Evolutionary conservation across 352 stramenopile species (phyloP), one percentile per base, ranked within the genome.

Genomic region (Phytopythium cucurbitacearum): DNA sequence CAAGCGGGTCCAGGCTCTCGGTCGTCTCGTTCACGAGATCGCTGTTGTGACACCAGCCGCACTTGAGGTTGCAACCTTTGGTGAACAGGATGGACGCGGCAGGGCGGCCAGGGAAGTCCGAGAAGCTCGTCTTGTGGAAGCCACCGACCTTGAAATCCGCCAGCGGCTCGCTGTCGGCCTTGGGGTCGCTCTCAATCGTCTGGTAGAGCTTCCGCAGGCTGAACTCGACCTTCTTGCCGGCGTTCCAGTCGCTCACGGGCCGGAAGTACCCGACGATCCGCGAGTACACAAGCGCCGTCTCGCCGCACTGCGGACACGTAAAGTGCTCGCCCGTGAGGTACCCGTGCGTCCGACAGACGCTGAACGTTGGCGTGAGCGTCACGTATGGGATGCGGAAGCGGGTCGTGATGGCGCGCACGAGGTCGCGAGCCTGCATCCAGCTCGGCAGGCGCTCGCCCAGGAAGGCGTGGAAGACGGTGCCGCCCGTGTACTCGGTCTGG

Each of bases 191-290:
- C 42, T 64, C 48, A 34, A 69, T 69, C 35, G 57, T 48, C 28
- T 57, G 58, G 61, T 69, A 69, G 38, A 69, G 64, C 39, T 69
- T 65, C 21, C 61, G 61, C 61, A 65, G 61, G 53, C 61, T 69
- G 48, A 69, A 69, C 48, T 69, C 61, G 52, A 62, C 61, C 48
- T 65, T 69, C 48, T 69, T 65, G 36, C 61, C 61, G 21, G 56
- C 47, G 32, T 69, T 69, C 61, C 61, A 69, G 41, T 69, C 57
- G 13, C 56, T 62, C 41, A 69, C 61, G 10, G 57, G 61, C 16
- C 61, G 61, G 52, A 69, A 69, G 57, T 69, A 69, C 15, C 61
- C 61, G 15, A 69, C 61, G 35, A 69, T 69, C 40, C 61, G 61
- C 2, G 61, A 68, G 52, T 69, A 69, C 1, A 69, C 61, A 7